Evolutionary conservation across 805 yeast species (phyloP), one percentile per base, ranked within the genome.

Genomic region (Myxozyma vanderwaltii): DNA sequence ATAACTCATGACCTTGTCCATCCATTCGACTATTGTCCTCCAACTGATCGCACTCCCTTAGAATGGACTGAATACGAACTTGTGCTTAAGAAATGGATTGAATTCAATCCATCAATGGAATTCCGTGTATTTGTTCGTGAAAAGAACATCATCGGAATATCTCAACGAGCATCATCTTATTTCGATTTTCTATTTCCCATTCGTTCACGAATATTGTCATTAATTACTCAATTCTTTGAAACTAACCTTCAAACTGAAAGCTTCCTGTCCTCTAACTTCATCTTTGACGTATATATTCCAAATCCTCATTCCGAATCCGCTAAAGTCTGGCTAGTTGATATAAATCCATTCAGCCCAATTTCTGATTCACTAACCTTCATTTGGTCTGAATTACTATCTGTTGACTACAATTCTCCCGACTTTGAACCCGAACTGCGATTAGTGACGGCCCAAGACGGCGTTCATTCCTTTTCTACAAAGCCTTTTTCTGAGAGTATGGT

Each of bases 401-500:
- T 51, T 17, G 15, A 4, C 10, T 31, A 23, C 5, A 10, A 10
- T 13, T 17, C 31, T 10, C 13, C 38, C 5, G 8, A 29, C 15
- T 7, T n/a, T 10, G 24, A n/a, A 5, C 61, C 63, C 23, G 63
- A 63, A 49, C 70, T 92, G 21, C 75, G 98, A 31, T 71, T 92
- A 13, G 85, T 92, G 3, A 80, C 83, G 1, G 81, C 83, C 65
- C 82, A 82, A 21, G 88, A 90, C 62, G 57, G 72, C 36, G 75
- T 88, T 5, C 88, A 90, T 0, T 77, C 92, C 31, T 91, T 91
- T 76, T 86, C 89, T 0, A 74, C 84, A 0, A 89, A 87, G 64
- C 96, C 89, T 51, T 92, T 89, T 69, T 83, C 96, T 1, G 96
- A 92, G 67, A 89, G 86, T 71, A 91, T 89, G 68, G 96, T 94